phyloP scores from a whole-genome alignment of 306 rosid genomes.

The Albizia julibrissin region DNA sequence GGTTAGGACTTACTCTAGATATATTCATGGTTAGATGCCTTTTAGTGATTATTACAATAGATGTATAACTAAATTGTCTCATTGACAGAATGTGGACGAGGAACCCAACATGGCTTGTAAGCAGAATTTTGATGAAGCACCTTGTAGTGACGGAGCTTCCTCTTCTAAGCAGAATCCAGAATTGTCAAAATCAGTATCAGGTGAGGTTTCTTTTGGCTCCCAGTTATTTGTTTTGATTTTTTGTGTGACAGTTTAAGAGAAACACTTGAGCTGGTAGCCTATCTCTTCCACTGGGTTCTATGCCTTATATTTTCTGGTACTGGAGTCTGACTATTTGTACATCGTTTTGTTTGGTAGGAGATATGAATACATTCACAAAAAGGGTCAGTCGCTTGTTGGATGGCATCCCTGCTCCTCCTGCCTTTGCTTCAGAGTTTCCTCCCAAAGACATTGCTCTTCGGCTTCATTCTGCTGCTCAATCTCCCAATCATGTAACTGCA shows the following conservation, averaged over 20 bases:
- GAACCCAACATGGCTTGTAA: conserved; percentile 37
- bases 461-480: conserved; percentile 53
- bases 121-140: conserved; percentile 48
- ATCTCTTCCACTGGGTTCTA: background rate
- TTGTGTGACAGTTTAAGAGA: background rate
- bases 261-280: conserved; percentile 3
- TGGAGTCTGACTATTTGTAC: background rate
- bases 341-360: conserved; percentile 42
- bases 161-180: conserved; percentile 45
- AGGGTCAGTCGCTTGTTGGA: conserved; percentile 61
- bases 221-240: background rate
- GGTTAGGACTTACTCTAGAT: conserved; percentile 44
- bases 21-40: background rate
- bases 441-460: conserved; percentile 55
- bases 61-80: conserved; percentile 9
- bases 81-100: conserved; percentile 53
- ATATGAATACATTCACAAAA: conserved; percentile 50
- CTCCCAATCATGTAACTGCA: conserved; percentile 77
- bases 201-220: conserved; percentile 39
- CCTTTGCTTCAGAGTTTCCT: conserved; percentile 76
- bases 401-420: conserved; percentile 81
- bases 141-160: conserved; percentile 44
- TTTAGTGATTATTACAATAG: conserved; percentile 13
- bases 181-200: conserved; percentile 42
- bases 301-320: background rate